Base-by-base conservation (phyloP, 2,329 filamentous ascomycete species). In the Colletotrichum melonis region DNA sequence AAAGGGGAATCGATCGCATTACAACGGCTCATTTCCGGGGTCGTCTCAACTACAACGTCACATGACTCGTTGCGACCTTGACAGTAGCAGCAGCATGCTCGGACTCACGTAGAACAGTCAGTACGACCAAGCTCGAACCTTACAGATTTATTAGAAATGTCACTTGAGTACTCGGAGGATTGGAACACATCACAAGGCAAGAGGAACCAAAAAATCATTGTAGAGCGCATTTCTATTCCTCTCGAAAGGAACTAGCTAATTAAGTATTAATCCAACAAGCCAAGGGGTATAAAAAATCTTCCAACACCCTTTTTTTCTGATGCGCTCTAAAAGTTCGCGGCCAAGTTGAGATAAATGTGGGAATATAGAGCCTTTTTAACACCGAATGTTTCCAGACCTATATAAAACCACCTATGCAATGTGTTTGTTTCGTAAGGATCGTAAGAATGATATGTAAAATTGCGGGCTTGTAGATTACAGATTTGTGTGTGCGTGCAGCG, bases 341-440 rank as follows among this genome's bases (percentile, higher is more conserved):
- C 58, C 68, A 46, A 54, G 54, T 42, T 62, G 65, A 69, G 52
- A 26, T 46, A 66, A 66, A 69, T 8, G 26, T 22, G 26, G 26
- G 62, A 56, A 56, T 55, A 26, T 42, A 42, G 32, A 49, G 11
- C 28, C 32, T 52, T 59, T 38, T 52, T 46, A 63, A 63, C 5
- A 32, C 60, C 38, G 24, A 46, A n/a, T 35, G 59, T 59, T 68
- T 26, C 22, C 49, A 72, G 72, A 66, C 74, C 60, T 76, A 78
- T 49, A 28, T 70, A 38, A 42, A 42, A 54, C 72, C 72, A 60
- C 72, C 62, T 38, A 67, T 69, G 63, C 68, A 73, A 75, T 80
- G 77, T 79, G 38, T 80, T 80, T 78, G 80, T 83, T 22, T 87
- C 85, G 84, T 87, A 88, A 89, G 86, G 87, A 89, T 88, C 87